Conservation (phyloP, 768 basidiomycete genomes). For the Leccinum truebloodii region DNA sequence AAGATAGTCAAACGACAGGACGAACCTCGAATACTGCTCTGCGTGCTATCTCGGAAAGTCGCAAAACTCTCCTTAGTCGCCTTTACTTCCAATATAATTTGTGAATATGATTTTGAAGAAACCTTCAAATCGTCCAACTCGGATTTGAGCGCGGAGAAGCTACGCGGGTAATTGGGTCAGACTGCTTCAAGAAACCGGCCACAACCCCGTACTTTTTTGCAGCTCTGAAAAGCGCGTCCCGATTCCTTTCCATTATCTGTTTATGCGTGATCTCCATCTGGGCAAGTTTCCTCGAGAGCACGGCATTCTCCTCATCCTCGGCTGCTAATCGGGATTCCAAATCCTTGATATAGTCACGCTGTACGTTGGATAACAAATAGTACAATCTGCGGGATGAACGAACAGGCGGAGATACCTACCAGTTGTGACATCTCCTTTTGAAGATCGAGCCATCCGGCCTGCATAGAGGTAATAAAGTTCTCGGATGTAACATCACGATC, state of each 20-base stretch:
- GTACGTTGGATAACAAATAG: not conserved
- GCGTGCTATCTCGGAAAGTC: constrained; percentile 24
- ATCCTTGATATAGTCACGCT: constrained; percentile 23
- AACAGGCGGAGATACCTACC: constrained; percentile 7
- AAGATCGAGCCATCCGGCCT: constrained; percentile 1
- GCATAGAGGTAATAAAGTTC: constrained; percentile 6
- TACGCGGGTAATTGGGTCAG: constrained; percentile 14
- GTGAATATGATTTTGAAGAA: constrained; percentile 23
- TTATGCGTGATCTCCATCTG: constrained; percentile 18
- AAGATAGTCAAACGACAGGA: not conserved
- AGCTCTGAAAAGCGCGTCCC: constrained; percentile 20
- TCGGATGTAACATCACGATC: not conserved
- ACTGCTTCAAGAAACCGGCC: not conserved
- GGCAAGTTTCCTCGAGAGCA: constrained; percentile 14
- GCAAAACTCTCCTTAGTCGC: constrained; percentile 27
- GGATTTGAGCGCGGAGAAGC: constrained; percentile 33
- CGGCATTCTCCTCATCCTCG: constrained; percentile 16
- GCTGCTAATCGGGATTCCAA: constrained; percentile 21
- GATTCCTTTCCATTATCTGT: constrained; percentile 14
- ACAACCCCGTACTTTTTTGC: constrained; percentile 20
- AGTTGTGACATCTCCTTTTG: constrained; percentile 13
- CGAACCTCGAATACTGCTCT: constrained; percentile 30
- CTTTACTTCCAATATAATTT: constrained; percentile 26
- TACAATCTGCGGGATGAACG: not conserved
- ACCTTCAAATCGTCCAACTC: constrained; percentile 30